Conservation (phyloP, 2,329 filamentous ascomycete species). For the Sphaerulina vaccinii region DNA sequence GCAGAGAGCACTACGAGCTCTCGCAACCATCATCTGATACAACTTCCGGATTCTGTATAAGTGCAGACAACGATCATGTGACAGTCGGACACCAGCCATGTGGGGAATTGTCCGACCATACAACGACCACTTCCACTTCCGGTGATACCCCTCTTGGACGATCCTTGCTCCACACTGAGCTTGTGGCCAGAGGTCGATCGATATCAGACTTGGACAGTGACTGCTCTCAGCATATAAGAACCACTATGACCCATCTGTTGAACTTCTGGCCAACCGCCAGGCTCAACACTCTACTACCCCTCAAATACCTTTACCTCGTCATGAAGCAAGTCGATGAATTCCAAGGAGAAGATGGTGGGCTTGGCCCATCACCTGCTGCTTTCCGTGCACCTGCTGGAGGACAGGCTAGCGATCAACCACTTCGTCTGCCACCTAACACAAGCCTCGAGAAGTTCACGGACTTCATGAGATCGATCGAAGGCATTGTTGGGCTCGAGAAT, state of each 20-base stretch:
- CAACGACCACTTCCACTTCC: slow-evolving; percentile 1
- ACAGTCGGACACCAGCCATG: background rate
- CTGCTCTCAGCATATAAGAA: slow-evolving; percentile 1
- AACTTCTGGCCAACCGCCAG: too few species aligned
- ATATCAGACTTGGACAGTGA: too few species aligned
- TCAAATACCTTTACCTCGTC: background rate
- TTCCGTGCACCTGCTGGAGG: slow-evolving; percentile 18
- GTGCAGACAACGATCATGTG: too few species aligned
- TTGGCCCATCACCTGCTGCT: slow-evolving; percentile 7
- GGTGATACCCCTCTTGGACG: slow-evolving; percentile 6
- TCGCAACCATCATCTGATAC: too few species aligned
- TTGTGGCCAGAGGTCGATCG: too few species aligned
- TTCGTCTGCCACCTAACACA: slow-evolving; percentile 20
- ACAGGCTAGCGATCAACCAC: slow-evolving; percentile 8
- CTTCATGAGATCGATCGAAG: slow-evolving; percentile 13
- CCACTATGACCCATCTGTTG: too few species aligned
- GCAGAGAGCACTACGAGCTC: too few species aligned
- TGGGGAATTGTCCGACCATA: slow-evolving; percentile 7
- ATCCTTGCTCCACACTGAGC: too few species aligned
- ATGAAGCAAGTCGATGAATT: slow-evolving; percentile 17
- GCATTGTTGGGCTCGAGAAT: slow-evolving; percentile 21
- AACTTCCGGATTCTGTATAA: too few species aligned
- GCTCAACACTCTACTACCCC: background rate
- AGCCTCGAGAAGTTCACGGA: slow-evolving; percentile 17
- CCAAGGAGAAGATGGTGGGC: slow-evolving; percentile 12